These are phyloP conservation scores for Backusella luteola DNA, from an alignment of 192 early-diverging fungal genomes.

Conservation along the genomic window DNA sequence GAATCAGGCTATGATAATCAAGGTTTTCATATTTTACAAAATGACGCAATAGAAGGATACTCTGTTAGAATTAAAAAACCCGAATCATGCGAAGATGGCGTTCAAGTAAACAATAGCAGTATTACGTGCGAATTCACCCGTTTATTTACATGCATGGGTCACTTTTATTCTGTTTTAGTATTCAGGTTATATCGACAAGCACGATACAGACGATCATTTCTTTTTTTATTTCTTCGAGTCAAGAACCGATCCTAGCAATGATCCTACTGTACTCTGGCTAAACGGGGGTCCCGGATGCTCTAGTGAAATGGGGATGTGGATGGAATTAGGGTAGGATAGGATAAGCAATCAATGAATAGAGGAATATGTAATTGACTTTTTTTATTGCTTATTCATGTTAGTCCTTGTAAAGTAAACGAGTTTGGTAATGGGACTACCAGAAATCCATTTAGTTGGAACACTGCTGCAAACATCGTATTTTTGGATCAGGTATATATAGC, in stretches of 20 bases:
- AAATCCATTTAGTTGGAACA: constrained; percentile 89
- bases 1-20: neutral
- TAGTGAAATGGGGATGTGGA: constrained; percentile 69
- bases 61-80: constrained; percentile 32
- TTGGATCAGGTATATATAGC: constrained; percentile 62
- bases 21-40: neutral
- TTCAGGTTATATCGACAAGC: constrained; percentile 72
- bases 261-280: constrained; percentile 78
- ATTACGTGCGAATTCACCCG: neutral
- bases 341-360: neutral
- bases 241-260: constrained; percentile 65
- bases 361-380: neutral
- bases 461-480: constrained; percentile 83
- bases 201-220: constrained; percentile 73
- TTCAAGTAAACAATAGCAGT: constrained; percentile 23
- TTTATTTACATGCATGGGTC: neutral
- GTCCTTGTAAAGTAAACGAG: constrained; percentile 80
- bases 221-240: constrained; percentile 99
- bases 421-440: constrained; percentile 63
- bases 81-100: constrained; percentile 27
- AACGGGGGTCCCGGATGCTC: constrained; percentile 90
- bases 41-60: constrained; percentile 28
- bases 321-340: constrained; percentile 67
- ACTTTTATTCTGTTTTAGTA: constrained; percentile 45
- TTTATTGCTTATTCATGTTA: neutral